Percentiles rank a stretch among this genome's conserved stretches.
These are phyloP conservation scores for Leptomonas seymouri DNA, from an alignment of 208 protist species.

Conservation along the genomic window DNA sequence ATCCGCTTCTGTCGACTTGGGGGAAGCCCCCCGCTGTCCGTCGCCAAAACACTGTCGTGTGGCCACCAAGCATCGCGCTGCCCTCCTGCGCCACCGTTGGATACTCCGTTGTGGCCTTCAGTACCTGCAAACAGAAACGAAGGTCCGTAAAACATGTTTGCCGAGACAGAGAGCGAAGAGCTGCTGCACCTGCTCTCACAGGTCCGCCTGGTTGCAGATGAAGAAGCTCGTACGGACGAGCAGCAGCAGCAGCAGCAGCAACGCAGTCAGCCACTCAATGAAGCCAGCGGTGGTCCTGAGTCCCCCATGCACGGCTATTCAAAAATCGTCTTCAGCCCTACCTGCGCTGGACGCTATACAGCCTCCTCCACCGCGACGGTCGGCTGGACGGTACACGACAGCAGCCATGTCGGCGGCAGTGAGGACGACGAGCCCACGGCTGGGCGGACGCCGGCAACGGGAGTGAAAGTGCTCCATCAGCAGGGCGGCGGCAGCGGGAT, in stretches of 20 bases:
- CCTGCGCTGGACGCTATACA: conserved; percentile 21
- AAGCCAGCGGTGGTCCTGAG: neutral
- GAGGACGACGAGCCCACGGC: neutral
- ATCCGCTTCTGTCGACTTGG: no score
- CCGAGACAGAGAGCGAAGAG: conserved; percentile 33
- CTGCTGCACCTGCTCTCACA: conserved; percentile 37
- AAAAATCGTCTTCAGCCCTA: conserved; percentile 1
- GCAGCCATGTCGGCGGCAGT: neutral
- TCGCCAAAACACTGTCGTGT: no score
- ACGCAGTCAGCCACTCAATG: neutral
- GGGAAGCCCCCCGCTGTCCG: no score
- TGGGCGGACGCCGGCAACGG: conserved; percentile 19
- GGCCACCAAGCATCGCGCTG: no score
- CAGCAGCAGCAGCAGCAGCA: conserved; percentile 1
- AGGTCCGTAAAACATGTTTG: conserved; percentile 18
- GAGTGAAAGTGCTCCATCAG: conserved; percentile 16
- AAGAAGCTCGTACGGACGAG: conserved; percentile 15
- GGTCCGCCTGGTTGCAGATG: conserved; percentile 27
- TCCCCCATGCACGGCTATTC: neutral
- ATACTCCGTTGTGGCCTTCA: no score
- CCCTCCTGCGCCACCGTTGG: no score
- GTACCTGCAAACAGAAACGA: neutral
- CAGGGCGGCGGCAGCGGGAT: no score
- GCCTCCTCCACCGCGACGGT: conserved; percentile 26
- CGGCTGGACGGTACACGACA: conserved; percentile 29